phyloP scores from a whole-genome alignment of 306 rosid genomes.

The Alnus rubra region DNA sequence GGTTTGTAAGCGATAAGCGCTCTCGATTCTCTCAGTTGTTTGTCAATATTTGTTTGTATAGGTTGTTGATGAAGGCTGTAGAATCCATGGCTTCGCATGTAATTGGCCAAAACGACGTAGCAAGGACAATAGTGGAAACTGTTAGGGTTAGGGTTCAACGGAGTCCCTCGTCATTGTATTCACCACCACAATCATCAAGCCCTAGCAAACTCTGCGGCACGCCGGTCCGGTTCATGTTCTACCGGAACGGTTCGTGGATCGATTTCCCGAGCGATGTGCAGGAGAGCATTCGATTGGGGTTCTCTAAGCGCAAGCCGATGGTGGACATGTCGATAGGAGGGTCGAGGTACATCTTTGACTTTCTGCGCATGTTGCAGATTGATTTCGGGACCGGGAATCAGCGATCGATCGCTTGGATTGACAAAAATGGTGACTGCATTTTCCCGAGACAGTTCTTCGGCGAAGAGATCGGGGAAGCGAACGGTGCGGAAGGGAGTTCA shows the following conservation, averaged over 20 bases:
- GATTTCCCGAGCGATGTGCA: constrained; percentile 40
- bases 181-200: not conserved
- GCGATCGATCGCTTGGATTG: constrained; percentile 71
- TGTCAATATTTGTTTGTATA: not conserved
- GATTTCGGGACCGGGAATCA: constrained; percentile 38
- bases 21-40: constrained; percentile 36
- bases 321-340: constrained; percentile 40
- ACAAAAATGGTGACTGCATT: constrained; percentile 42
- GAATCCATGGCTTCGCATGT: constrained; percentile 43
- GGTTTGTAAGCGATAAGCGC: accelerated
- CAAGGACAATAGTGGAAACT: constrained; percentile 26
- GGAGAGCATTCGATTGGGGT: constrained; percentile 32
- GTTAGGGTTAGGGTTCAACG: constrained; percentile 19
- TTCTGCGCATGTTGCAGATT: constrained; percentile 55
- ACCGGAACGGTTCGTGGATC: constrained; percentile 40
- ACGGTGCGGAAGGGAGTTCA: constrained; percentile 8
- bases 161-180: constrained; percentile 2
- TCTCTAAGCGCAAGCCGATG: constrained; percentile 38
- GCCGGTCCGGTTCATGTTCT: constrained; percentile 58
- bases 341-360: constrained; percentile 42
- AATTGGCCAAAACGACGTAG: not conserved
- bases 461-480: constrained; percentile 26
- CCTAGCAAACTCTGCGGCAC: constrained; percentile 15
- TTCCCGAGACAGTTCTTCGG: constrained; percentile 49
- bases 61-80: constrained; percentile 24